These are phyloP conservation scores for Petasospora rhodanensis DNA, from an alignment of 1,139 yeast genomes.

Conservation along the genomic window DNA sequence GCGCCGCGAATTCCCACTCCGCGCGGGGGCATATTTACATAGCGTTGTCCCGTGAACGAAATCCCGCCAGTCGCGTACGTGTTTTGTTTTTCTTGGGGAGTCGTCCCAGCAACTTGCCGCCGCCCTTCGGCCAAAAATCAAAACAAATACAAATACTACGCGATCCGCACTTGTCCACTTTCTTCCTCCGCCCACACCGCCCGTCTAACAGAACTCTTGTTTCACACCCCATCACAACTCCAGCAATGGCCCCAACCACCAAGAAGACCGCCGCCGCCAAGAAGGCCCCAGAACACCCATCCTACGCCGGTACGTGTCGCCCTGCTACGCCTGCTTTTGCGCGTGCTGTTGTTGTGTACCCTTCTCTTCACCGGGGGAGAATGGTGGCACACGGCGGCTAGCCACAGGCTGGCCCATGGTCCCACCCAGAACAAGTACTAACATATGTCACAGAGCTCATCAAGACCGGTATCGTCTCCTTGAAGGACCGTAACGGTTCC, in stretches of 20 bases:
- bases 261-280: conserved; percentile 25
- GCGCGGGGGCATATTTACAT: conserved; percentile 2
- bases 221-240: too few relatives aligned
- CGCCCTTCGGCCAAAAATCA: conserved; percentile 12
- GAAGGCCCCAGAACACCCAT: conserved; percentile 33
- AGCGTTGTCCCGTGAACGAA: too few relatives aligned
- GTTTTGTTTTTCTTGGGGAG: conserved; percentile 8
- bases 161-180: conserved; percentile 6
- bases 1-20: conserved; percentile 1
- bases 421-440: conserved; percentile 3
- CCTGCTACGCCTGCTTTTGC: too few relatives aligned
- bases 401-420: too few relatives aligned
- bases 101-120: too few relatives aligned
- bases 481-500: conserved; percentile 82
- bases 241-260: conserved; percentile 13
- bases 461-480: conserved; percentile 62
- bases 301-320: conserved; percentile 34
- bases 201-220: too few relatives aligned
- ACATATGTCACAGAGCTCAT: conserved; percentile 55
- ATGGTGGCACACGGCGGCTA: too few relatives aligned
- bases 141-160: conserved; percentile 15
- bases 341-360: conserved; percentile 2
- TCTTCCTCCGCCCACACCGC: neutral
- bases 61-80: too few relatives aligned
- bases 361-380: neutral